These are phyloP conservation scores for Gracilaria domingensis DNA, from an alignment of 23 red algal species.

Conservation along the genomic window DNA sequence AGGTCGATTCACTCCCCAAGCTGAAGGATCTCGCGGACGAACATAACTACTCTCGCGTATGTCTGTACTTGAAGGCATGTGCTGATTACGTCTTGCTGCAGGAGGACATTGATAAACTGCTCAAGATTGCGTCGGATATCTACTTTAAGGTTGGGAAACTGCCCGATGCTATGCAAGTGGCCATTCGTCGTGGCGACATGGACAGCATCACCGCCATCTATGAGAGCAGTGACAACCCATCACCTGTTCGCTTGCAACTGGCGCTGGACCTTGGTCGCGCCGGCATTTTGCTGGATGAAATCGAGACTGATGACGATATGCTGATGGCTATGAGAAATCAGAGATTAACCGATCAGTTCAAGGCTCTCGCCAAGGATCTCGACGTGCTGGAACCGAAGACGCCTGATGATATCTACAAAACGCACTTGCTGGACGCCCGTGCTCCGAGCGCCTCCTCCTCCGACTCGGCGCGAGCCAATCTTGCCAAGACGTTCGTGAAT, in stretches of 20 bases:
- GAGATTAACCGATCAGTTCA: slow-evolving; percentile 79
- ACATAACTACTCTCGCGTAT: slow-evolving; percentile 84
- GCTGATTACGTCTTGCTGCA: slow-evolving; percentile 85
- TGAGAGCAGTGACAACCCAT: neutral
- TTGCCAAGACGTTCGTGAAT: slow-evolving; percentile 96
- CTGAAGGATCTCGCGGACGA: slow-evolving; percentile 73
- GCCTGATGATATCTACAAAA: slow-evolving; percentile 99
- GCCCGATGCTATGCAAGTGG: slow-evolving; percentile 87
- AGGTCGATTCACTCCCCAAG: slow-evolving; percentile 78
- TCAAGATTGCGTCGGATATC: slow-evolving; percentile 69
- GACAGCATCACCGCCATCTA: slow-evolving; percentile 77
- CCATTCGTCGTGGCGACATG: slow-evolving; percentile 81
- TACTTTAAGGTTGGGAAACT: slow-evolving; percentile 66
- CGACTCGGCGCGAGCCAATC: slow-evolving; percentile 93
- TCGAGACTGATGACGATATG: slow-evolving; percentile 85
- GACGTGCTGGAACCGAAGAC: slow-evolving; percentile 93
- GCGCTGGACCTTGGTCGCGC: slow-evolving; percentile 80
- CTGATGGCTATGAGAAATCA: slow-evolving; percentile 78
- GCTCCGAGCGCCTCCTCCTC: slow-evolving; percentile 39
- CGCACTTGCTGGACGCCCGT: slow-evolving; percentile 85
- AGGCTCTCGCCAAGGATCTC: slow-evolving; percentile 87
- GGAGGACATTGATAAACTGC: slow-evolving; percentile 76
- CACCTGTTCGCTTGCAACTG: slow-evolving; percentile 79
- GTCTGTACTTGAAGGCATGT: slow-evolving; percentile 88
- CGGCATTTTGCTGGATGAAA: slow-evolving; percentile 82